These are phyloP conservation scores for Pestalotiopsis sp. DNA, from an alignment of 2,329 filamentous ascomycete genomes.

Conservation along the genomic window DNA sequence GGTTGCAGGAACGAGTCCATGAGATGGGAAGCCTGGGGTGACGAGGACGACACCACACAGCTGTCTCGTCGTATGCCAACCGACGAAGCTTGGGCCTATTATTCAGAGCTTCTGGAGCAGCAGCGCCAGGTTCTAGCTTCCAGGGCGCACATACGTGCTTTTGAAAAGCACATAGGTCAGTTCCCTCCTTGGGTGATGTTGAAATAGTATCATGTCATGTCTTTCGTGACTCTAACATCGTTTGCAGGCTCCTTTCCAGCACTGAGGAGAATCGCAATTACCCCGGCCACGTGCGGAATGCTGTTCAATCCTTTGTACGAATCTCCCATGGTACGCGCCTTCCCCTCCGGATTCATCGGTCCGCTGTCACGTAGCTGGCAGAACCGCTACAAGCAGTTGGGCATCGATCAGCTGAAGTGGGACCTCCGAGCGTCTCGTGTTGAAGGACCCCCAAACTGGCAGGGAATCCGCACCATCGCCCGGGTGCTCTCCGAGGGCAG, in stretches of 20 bases:
- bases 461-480: neutral
- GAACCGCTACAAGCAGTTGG: neutral
- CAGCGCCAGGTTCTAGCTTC: neutral
- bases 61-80: neutral
- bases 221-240: neutral
- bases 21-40: neutral
- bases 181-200: neutral
- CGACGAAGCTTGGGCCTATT: neutral
- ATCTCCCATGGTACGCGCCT: neutral
- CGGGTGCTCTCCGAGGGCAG: neutral
- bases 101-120: neutral
- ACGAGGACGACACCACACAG: neutral
- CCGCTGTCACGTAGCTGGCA: neutral
- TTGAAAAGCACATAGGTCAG: neutral
- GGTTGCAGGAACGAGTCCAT: neutral
- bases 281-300: neutral
- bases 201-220: neutral
- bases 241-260: neutral
- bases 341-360: neutral
- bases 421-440: neutral
- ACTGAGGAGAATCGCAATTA: neutral
- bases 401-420: too few species aligned
- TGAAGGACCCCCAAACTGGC: neutral
- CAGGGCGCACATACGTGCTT: neutral
- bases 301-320: neutral